Evolutionary conservation across 257 asterid genomes (phyloP).

Genomic region (Solanum ossicruentum): DNA sequence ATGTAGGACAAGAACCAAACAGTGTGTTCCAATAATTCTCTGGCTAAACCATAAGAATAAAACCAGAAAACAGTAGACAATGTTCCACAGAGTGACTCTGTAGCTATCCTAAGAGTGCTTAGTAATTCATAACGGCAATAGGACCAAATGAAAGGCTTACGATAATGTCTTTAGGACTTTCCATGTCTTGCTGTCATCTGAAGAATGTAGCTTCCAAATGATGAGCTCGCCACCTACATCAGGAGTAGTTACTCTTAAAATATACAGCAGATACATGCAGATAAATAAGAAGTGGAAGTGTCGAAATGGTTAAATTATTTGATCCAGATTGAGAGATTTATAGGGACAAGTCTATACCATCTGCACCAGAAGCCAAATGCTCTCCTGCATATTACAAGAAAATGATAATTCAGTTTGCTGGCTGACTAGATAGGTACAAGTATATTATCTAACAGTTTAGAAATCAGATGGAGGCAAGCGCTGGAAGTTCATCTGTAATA

Average conservation of each 20-base stretch:
- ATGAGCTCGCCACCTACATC: conserved; percentile 79
- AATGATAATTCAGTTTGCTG: not conserved
- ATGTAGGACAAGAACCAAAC: not conserved
- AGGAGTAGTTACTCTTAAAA: not conserved
- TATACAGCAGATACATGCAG: not conserved
- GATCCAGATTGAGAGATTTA: not conserved
- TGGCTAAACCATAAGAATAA: not conserved
- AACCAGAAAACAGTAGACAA: not conserved
- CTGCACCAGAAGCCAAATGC: conserved; percentile 94
- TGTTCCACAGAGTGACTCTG: not conserved
- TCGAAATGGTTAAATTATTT: not conserved
- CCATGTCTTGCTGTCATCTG: conserved; percentile 78
- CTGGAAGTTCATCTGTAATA: not conserved
- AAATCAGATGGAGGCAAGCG: not conserved
- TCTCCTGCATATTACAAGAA: conserved; percentile 55
- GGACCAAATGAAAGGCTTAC: conserved; percentile 35
- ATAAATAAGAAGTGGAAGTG: not conserved
- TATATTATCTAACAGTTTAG: not conserved
- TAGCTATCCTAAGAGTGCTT: not conserved
- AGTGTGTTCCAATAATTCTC: not conserved
- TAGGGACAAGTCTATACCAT: conserved; percentile 39
- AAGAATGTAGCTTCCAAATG: conserved; percentile 58
- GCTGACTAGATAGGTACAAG: not conserved
- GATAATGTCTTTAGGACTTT: conserved; percentile 62
- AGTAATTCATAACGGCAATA: not conserved